Percentiles rank a stretch among this genome's conserved stretches.
phyloP scores from a whole-genome alignment of 2,329 filamentous ascomycete genomes.

The Cordyceps farinosa region DNA sequence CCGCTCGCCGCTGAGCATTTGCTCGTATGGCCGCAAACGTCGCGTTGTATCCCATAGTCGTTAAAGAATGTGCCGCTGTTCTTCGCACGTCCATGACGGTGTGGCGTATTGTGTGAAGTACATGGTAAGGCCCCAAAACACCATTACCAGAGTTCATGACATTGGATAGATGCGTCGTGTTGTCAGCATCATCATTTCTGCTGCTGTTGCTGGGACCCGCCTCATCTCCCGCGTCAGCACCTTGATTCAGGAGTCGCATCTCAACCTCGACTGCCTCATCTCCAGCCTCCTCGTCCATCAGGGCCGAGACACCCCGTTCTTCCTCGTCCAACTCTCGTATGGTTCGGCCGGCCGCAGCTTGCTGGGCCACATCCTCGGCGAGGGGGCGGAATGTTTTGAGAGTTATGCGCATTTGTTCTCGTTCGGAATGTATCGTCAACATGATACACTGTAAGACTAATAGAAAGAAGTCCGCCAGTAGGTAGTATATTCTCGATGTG shows the following conservation, averaged over 20 bases:
- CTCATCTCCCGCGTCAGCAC: slow-evolving; percentile 22
- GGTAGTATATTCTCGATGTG: slow-evolving; percentile 51
- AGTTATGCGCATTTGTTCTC: slow-evolving; percentile 51
- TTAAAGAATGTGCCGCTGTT: slow-evolving; percentile 49
- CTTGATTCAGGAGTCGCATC: slow-evolving; percentile 37
- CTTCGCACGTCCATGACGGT: slow-evolving; percentile 45
- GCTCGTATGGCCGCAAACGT: slow-evolving; percentile 45
- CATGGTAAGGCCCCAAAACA: slow-evolving; percentile 50
- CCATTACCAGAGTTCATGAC: slow-evolving; percentile 54
- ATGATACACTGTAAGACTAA: slow-evolving; percentile 59
- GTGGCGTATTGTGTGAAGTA: slow-evolving; percentile 46
- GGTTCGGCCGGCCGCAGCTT: slow-evolving; percentile 28
- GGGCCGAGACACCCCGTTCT: slow-evolving; percentile 49
- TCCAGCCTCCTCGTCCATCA: slow-evolving; percentile 33
- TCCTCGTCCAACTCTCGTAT: slow-evolving; percentile 54
- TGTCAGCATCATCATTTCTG: slow-evolving; percentile 29
- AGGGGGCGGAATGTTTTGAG: slow-evolving; percentile 40
- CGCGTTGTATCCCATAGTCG: slow-evolving; percentile 52
- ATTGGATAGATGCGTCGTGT: slow-evolving; percentile 42
- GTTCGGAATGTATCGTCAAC: slow-evolving; percentile 59
- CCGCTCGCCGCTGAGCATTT: slow-evolving; percentile 40
- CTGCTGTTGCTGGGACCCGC: slow-evolving; percentile 22
- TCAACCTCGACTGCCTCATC: slow-evolving; percentile 45
- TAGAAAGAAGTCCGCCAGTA: slow-evolving; percentile 55
- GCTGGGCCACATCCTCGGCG: slow-evolving; percentile 28